phyloP scores from a whole-genome alignment of 1,139 yeast species.

The Scheffersomyces stambukii region DNA sequence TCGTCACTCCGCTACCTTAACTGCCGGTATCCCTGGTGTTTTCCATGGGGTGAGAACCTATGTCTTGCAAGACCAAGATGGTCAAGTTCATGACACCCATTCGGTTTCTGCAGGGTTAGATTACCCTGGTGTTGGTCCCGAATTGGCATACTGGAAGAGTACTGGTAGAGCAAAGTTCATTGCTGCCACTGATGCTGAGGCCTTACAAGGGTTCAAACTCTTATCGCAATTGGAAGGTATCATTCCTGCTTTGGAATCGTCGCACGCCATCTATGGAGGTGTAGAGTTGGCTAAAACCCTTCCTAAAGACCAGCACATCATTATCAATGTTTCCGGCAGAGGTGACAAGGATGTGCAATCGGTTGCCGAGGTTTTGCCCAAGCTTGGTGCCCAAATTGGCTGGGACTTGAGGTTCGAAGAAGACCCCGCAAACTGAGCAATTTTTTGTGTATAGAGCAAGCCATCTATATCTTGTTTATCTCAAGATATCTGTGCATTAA shows the following conservation, averaged over 20 bases:
- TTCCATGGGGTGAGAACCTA: constrained; percentile 97
- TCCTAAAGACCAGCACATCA: constrained; percentile 72
- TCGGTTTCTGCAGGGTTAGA: constrained; percentile 98
- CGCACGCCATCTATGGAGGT: constrained; percentile 94
- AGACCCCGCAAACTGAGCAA: constrained; percentile 34
- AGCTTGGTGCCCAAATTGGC: constrained; percentile 81
- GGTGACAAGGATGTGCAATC: constrained; percentile 99
- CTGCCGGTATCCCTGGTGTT: constrained; percentile 94
- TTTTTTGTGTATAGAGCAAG: constrained; percentile 1
- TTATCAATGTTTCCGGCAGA: constrained; percentile 92
- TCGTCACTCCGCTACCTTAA: constrained; percentile 87
- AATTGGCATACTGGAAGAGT: constrained; percentile 91
- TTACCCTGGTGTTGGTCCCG: constrained; percentile 99
- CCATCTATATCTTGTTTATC: not conserved
- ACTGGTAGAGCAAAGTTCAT: constrained; percentile 87
- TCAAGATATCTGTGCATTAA: constrained; percentile 1
- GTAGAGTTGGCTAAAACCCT: constrained; percentile 82
- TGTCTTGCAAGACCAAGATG: constrained; percentile 85
- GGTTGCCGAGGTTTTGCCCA: constrained; percentile 91
- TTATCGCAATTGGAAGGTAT: constrained; percentile 95
- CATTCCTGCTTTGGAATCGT: constrained; percentile 95
- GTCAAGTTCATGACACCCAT: constrained; percentile 96
- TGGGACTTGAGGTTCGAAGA: constrained; percentile 93
- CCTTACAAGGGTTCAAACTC: constrained; percentile 82
- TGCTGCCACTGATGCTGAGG: constrained; percentile 90